These are phyloP conservation scores for Colletotrichum navitas DNA, from an alignment of 2,329 filamentous ascomycete genomes.

Conservation along the genomic window DNA sequence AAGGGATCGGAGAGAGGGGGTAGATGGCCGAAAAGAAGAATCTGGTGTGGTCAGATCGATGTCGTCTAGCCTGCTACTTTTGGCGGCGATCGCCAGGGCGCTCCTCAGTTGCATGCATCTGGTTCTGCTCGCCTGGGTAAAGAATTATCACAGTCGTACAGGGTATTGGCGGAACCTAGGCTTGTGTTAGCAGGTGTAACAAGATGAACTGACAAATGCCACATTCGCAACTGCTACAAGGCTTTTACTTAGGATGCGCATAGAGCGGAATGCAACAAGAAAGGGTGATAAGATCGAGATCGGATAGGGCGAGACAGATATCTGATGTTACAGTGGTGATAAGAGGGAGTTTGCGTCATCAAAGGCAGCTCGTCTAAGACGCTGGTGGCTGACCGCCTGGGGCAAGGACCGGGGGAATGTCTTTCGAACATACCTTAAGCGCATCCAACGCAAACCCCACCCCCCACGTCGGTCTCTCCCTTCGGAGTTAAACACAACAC, in stretches of 20 bases:
- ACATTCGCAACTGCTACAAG: background rate
- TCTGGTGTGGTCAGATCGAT: conserved; percentile 23
- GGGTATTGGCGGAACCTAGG: conserved; percentile 14
- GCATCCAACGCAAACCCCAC: conserved; percentile 36
- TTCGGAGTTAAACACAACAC: conserved; percentile 24
- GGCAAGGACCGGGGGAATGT: conserved; percentile 2
- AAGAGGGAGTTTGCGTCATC: conserved; percentile 40
- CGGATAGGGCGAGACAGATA: conserved; percentile 35
- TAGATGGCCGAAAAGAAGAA: conserved; percentile 2
- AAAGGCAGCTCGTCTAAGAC: conserved; percentile 29
- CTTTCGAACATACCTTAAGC: conserved; percentile 33
- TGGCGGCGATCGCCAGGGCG: conserved; percentile 33
- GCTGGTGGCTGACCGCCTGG: background rate
- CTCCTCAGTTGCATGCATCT: conserved; percentile 14
- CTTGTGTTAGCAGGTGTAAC: conserved; percentile 31
- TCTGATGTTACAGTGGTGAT: conserved; percentile 29
- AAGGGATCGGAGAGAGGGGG: conserved; percentile 3
- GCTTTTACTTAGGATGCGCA: background rate
- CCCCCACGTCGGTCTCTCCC: conserved; percentile 36
- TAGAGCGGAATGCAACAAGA: background rate
- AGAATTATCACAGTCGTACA: background rate
- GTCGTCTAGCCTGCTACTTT: conserved; percentile 11
- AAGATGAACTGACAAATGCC: background rate
- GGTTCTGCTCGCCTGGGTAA: conserved; percentile 14
- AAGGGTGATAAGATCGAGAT: conserved; percentile 26